Evolutionary conservation across 306 rosid species (phyloP), one percentile per base, ranked within the genome.

Genomic region (Medicago truncatula): DNA sequence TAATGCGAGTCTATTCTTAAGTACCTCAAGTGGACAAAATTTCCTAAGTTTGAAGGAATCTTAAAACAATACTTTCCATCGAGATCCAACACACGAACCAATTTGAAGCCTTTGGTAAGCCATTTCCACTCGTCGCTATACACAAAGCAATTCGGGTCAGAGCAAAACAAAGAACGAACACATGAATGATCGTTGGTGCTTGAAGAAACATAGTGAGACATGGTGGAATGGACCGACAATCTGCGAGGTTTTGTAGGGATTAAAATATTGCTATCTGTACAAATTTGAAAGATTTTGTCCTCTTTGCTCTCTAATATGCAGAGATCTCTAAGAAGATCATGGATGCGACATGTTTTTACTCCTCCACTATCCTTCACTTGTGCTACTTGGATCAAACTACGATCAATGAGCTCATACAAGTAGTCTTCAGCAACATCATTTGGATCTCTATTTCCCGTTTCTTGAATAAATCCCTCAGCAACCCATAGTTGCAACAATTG

Each of bases 341-440:
- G 77, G 9, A 81, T 18, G 15, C 68, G 78, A 54, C 84, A 81
- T 0, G 77, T 70, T 34, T 62, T 53, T 5, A 63, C 8, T 1
- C 63, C 44, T 16, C 81, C 77, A 20, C 11, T 23, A 6, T 25
- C 59, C 2, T 65, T 63, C 43, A 41, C 28, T 11, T 1, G 8
- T 14, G 77, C 71, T 41, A 64, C 73, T 10, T 40, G 74, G 20
- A 76, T 18, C 56, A 81, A 44, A 71, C 76, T 81, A 41, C 77
- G 77, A 62, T 70, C 74, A 43, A 81, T 54, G 43, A 81, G 81
- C 74, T 70, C 78, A 2, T 39, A 54, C 57, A 81, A 70, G 56
- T 76, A 76, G 31, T 76, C 81, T 43, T 81, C 81, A 0, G 77
- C 84, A 31, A 76, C 81, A 1, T 76, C 77, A 52, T 70, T 25